A percentile compares a stretch with the other conserved stretches of the same genome.
Conservation (phyloP, 2,329 filamentous ascomycete genomes). For the Seiridium cupressi region DNA sequence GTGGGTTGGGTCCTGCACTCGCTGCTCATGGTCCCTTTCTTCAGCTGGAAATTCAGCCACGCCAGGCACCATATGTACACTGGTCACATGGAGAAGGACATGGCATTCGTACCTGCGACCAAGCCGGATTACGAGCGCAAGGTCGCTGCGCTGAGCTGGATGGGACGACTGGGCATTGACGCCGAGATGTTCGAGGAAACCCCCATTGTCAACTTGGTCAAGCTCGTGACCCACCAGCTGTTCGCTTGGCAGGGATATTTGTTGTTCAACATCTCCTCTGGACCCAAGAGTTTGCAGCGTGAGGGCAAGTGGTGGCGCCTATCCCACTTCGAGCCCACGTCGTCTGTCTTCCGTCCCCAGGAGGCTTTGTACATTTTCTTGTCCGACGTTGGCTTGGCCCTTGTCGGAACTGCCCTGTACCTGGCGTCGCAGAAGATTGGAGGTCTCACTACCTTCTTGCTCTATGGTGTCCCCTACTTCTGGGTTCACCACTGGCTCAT, state of each 20-base stretch:
- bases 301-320: constrained; percentile 38
- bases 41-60: constrained; percentile 72
- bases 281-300: constrained; percentile 43
- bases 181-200: constrained; percentile 62
- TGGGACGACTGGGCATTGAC: constrained; percentile 31
- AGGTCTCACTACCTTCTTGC: constrained; percentile 51
- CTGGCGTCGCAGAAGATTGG: constrained; percentile 52
- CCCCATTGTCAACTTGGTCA: constrained; percentile 52
- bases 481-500: constrained; percentile 74
- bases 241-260: constrained; percentile 66
- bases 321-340: constrained; percentile 61
- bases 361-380: constrained; percentile 56
- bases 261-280: constrained; percentile 55
- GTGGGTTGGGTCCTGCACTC: constrained; percentile 67
- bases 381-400: constrained; percentile 58
- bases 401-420: constrained; percentile 51
- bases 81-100: constrained; percentile 67
- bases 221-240: constrained; percentile 60
- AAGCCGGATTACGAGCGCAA: constrained; percentile 32
- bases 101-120: constrained; percentile 59
- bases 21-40: constrained; percentile 66
- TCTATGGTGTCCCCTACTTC: constrained; percentile 64
- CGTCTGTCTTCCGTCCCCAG: constrained; percentile 57
- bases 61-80: constrained; percentile 68
- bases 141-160: constrained; percentile 30